Evolutionary conservation across 306 rosid species (phyloP), one percentile per base, ranked within the genome.

Genomic region (apple (Malus domestica)): DNA sequence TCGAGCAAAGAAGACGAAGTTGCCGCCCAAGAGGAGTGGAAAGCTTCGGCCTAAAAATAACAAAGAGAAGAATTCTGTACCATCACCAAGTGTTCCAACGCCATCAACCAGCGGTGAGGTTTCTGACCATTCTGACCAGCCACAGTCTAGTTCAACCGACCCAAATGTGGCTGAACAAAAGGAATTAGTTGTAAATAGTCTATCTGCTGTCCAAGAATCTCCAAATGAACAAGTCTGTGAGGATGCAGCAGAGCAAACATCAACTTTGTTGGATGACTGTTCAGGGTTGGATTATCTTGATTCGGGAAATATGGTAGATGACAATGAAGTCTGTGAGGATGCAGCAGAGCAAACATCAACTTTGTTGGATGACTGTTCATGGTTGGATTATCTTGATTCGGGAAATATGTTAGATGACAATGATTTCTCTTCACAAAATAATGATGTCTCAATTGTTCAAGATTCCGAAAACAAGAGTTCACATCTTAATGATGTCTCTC

Each of bases 221-320:
- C 81, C 75, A 63, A 79, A 67, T 70, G 77, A 80, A 66, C 82
- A 80, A 65, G 84, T 77, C 46, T 32, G 25, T 79, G 90, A 86
- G 80, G 89, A 80, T 81, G 86, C 77, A 32, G 76, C 88, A 55
- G 87, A 80, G 70, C 76, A 88, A 77, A 72, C 68, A 9, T 77
- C 90, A 52, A 74, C 77, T 76, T 60, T 73, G 6, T 79, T 76
- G 6, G 88, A 87, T 68, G 68, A 76, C 79, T 82, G 75, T 83
- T 16, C 90, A 10, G 89, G 99, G 99, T 75, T 92, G 88, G 91
- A 96, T 92, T 96, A 79, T 83, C 80, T 96, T 64, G 99, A 76
- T 73, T 81, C 80, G 16, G 91, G 67, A 80, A 51, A 81, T 62
- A 33, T 77, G 27, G 22, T 73, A 22, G 84, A 80, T 67, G 86